Evolutionary conservation across 176 grass and related monocot species (phyloP), one percentile per base, ranked within the genome.

Genomic region (Hordeum marinum): DNA sequence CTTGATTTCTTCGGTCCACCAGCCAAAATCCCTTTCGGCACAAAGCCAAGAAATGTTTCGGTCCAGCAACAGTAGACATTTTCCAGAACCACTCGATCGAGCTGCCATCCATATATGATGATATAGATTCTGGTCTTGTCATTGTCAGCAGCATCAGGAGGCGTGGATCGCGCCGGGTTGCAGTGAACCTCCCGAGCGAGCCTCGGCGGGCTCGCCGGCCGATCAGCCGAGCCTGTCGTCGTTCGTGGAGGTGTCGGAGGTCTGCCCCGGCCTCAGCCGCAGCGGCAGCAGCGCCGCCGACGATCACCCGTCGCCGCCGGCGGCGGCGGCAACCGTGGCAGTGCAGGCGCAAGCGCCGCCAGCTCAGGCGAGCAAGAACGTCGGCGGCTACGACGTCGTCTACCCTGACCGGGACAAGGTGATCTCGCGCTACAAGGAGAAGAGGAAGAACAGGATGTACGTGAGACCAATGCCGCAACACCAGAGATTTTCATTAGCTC

Each of bases 381-480:
- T 57, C 2, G 82, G 82, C 23, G 63, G 78, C 11, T 84, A 91
- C 69, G 81, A 92, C 83, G 66, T 94, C 32, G 67, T 78, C 17
- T 90, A 72, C 52, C 77, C 81, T 11, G 93, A 98, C 88, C 89
- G 96, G 9, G 70, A 88, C 85, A 78, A 64, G 42, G 83, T 94
- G 21, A 90, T 98, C 71, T 98, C 88, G 9, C 93, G 96, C 39
- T 98, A 95, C 73, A 95, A 92, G 81, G 93, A 98, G 84, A 98
- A 98, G 83, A 90, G 96, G 42, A 95, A 98, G 88, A 91, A 92
- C 85, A 91, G 96, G 70, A 95, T 88, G 96, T 98, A 60, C 48
- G 48, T 18, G 48, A 52, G 41, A 13, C 42, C 42, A 48, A 48
- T 5, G 4, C 45, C 35, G 0, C 13, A 11, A 1, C 1, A 48